These are phyloP conservation scores for Metarhizium humberi DNA, from an alignment of 2,329 filamentous ascomycete species.

Conservation along the genomic window DNA sequence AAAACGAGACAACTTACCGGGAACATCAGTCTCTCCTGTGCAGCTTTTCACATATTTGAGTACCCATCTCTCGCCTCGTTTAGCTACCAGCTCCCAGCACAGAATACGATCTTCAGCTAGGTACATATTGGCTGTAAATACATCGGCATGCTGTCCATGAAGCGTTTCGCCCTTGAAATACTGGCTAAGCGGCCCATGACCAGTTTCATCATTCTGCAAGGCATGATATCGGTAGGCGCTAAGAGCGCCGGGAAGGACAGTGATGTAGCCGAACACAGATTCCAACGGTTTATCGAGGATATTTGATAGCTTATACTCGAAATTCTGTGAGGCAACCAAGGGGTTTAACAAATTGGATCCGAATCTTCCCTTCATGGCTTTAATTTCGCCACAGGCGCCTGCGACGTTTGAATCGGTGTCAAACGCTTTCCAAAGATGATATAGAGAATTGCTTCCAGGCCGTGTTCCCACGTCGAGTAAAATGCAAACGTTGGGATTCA, in stretches of 20 bases:
- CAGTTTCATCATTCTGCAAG: conserved; percentile 91
- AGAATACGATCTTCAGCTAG: conserved; percentile 82
- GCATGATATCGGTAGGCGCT: conserved; percentile 95
- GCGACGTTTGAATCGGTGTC: conserved; percentile 96
- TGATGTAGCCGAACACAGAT: conserved; percentile 97
- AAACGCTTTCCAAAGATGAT: conserved; percentile 98
- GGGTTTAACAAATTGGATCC: conserved; percentile 84
- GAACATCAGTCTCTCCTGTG: conserved; percentile 95
- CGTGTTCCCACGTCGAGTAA: conserved; percentile 93
- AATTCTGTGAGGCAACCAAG: conserved; percentile 93
- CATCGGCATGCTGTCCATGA: conserved; percentile 90
- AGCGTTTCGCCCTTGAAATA: conserved; percentile 99
- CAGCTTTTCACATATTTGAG: conserved; percentile 96
- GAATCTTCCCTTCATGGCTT: conserved; percentile 84
- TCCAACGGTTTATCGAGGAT: conserved; percentile 96
- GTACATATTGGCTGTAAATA: conserved; percentile 97
- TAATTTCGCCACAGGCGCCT: conserved; percentile 94
- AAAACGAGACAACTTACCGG: conserved; percentile 51
- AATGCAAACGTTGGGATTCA: conserved; percentile 96
- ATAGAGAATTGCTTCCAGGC: conserved; percentile 81
- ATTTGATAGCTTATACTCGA: conserved; percentile 99
- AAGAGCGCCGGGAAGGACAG: conserved; percentile 86
- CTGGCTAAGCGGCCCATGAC: conserved; percentile 88
- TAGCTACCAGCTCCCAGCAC: conserved; percentile 93
- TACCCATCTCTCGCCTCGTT: conserved; percentile 90